Evolutionary conservation across 768 basidiomycete genomes (phyloP).

Genomic region (Lentinula guzmanii): DNA sequence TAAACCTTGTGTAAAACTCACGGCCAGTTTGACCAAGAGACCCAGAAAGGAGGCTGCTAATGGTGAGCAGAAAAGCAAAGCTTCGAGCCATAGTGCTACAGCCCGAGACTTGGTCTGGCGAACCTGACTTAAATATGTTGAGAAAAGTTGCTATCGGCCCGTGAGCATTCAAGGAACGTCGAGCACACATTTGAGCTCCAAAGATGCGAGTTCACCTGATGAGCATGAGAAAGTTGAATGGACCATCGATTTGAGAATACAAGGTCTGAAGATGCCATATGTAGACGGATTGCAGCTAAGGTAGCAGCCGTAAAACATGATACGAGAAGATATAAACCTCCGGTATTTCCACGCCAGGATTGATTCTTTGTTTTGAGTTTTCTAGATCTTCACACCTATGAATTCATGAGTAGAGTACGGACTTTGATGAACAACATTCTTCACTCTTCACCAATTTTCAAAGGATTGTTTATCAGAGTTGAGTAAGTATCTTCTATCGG

Average conservation of each 20-base stretch:
- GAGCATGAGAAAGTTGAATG: not conserved
- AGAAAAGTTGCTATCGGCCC: not conserved
- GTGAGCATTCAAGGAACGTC: not conserved
- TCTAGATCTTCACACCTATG: not conserved
- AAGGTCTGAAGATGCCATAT: not conserved
- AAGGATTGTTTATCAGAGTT: too few species aligned
- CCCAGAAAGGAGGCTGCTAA: not conserved
- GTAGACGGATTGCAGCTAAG: not conserved
- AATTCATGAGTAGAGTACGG: not conserved
- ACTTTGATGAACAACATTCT: not conserved
- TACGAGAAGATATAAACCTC: not conserved
- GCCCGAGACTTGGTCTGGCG: too few species aligned
- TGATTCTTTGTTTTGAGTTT: not conserved
- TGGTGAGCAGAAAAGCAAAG: not conserved
- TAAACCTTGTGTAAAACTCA: not conserved
- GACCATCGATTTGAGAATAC: not conserved
- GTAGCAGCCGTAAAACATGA: not conserved
- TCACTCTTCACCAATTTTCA: too few species aligned
- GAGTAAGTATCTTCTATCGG: too few species aligned
- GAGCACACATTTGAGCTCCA: not conserved
- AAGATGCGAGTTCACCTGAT: not conserved
- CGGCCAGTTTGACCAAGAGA: not conserved
- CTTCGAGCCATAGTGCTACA: not conserved
- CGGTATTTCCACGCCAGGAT: constrained; percentile 12
- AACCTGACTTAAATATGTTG: not conserved